Evolutionary conservation across 768 basidiomycete genomes (phyloP).

Genomic region (Lentinula guzmanii): DNA sequence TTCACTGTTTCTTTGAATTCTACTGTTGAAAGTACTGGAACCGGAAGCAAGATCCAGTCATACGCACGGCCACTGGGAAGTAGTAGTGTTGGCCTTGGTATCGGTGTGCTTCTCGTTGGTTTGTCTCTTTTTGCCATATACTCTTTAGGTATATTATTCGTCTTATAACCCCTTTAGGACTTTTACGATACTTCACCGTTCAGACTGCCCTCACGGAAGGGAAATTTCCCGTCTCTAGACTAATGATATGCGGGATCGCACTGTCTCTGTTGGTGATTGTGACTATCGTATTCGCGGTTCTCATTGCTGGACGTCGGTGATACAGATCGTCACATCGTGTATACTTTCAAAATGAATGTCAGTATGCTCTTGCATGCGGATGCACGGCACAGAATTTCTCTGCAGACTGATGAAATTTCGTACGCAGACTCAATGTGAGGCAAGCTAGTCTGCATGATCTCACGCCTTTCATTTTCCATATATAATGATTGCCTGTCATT

Average conservation of each 20-base stretch:
- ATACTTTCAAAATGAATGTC: too few species aligned
- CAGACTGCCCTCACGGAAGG: neutral
- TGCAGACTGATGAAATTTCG: too few species aligned
- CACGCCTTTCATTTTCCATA: too few species aligned
- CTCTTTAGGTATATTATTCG: neutral
- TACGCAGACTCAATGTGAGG: too few species aligned
- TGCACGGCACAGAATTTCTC: too few species aligned
- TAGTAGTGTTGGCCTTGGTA: neutral
- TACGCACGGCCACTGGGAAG: constrained; percentile 1
- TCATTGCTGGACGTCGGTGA: neutral
- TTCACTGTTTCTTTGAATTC: constrained; percentile 3
- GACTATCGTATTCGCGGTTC: neutral
- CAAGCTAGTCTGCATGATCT: too few species aligned
- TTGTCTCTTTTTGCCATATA: neutral
- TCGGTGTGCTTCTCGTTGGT: neutral
- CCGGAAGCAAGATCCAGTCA: neutral
- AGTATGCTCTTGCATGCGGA: too few species aligned
- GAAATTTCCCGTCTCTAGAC: neutral
- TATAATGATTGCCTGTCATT: too few species aligned
- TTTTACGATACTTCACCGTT: constrained; percentile 1
- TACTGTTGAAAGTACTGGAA: neutral
- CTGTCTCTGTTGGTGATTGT: neutral
- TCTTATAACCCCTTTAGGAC: neutral
- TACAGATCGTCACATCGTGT: too few species aligned
- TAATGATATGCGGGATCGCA: neutral